A percentile compares a stretch with the other conserved stretches of the same genome.
Conservation (phyloP, 1,284 basidiomycete species). For the Pholiota adiposa region DNA sequence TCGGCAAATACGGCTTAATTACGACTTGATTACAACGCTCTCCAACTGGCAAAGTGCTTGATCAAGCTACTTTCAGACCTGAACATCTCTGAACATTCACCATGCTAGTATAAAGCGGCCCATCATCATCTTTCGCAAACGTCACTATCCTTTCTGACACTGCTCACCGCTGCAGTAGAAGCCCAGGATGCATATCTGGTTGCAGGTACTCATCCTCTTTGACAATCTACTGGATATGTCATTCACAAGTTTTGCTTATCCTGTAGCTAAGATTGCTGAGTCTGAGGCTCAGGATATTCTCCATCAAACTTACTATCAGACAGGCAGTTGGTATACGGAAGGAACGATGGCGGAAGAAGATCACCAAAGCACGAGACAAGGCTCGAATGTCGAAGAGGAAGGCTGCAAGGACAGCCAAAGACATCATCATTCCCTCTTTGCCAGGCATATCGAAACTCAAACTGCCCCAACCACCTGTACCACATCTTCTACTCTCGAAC, state of each 20-base stretch:
- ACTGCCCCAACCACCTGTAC: slow-evolving; percentile 21
- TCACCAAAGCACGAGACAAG: not conserved
- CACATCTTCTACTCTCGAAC: slow-evolving; percentile 24
- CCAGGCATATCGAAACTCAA: slow-evolving; percentile 21
- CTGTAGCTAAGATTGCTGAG: not conserved
- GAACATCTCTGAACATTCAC: not conserved
- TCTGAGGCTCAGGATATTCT: slow-evolving; percentile 4
- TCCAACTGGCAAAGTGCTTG: not conserved
- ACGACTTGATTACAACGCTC: no score
- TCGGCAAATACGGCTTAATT: not conserved
- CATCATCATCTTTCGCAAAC: not conserved
- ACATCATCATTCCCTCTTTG: slow-evolving; percentile 14
- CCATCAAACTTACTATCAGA: not conserved
- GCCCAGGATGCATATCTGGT: not conserved
- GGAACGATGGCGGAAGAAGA: slow-evolving; percentile 1
- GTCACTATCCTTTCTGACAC: not conserved
- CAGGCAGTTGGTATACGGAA: not conserved
- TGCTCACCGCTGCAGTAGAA: not conserved
- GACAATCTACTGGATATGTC: not conserved
- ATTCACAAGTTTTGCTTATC: not conserved
- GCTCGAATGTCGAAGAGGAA: slow-evolving; percentile 1
- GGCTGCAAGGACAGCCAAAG: slow-evolving; percentile 8
- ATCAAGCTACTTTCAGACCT: not conserved
- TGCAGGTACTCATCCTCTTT: not conserved
- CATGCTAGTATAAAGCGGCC: not conserved